Evolutionary conservation across 441 rosid species (phyloP), one percentile per base, ranked within the genome.

Genomic region (Erysimum cheiri): DNA sequence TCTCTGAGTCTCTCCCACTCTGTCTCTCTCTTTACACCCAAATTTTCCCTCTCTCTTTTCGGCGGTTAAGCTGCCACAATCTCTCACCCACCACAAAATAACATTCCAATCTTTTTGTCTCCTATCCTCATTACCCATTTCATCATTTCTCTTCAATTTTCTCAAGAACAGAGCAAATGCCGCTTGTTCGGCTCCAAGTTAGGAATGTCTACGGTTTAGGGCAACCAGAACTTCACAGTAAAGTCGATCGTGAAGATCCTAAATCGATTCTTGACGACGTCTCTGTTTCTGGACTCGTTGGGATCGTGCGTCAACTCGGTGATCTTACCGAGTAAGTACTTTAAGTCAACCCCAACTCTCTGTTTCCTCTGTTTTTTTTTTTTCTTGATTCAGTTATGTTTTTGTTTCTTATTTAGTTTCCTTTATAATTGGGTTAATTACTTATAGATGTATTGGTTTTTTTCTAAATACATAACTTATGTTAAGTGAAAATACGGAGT

Each of bases 231-330:
- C 83, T 91, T 52, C 86, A 84, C 77, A 79, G 77, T 69, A 82
- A 83, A 11, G 88, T 89, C 14, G 88, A 86, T 37, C 86, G 60
- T 65, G 96, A 91, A 78, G 98, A 92, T 78, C 88, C 99, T 0
- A 96, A 92, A 67, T 85, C 89, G 19, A 76, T 92, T 29, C 84
- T 96, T 29, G 96, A 96, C 75, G 96, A 88, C 37, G 94, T 96
- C 69, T 83, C 98, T 62, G 94, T 91, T 85, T 86, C 96, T 61
- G 97, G 92, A 49, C 98, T 96, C 50, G 83, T 96, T 60, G 97
- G 97, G 46, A 79, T 93, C 77, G 77, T 96, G 69, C 98, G 97
- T 78, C 99, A 96, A 85, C 96, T 96, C 47, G 98, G 99, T 36
- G 99, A 96, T 88, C 97, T 96, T 3, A 96, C 98, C 15, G 91